These are phyloP conservation scores for Phyllostachys edulis DNA, from an alignment of 176 grass and related monocot genomes.

Conservation along the genomic window DNA sequence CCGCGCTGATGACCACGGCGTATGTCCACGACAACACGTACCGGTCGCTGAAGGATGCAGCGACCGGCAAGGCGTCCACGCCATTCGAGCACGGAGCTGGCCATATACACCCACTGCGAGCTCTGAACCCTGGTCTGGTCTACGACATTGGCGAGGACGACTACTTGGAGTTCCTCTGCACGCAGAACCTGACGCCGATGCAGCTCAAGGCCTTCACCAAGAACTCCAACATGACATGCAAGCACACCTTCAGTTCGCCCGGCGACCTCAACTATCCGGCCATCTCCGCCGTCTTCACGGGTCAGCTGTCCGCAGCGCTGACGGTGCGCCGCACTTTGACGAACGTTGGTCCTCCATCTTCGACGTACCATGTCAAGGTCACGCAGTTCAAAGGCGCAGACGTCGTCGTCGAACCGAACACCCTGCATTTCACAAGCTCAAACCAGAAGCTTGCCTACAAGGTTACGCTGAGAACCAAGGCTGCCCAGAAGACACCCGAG, in stretches of 20 bases:
- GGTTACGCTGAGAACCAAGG: slow-evolving; percentile 64
- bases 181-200: slow-evolving; percentile 67
- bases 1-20: slow-evolving; percentile 94
- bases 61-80: slow-evolving; percentile 69
- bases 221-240: slow-evolving; percentile 75
- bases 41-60: slow-evolving; percentile 57
- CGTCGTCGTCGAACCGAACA: slow-evolving; percentile 62
- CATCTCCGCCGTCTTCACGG: slow-evolving; percentile 70
- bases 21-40: slow-evolving; percentile 96
- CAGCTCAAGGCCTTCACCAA: slow-evolving; percentile 83
- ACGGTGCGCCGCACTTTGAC: slow-evolving; percentile 72
- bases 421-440: slow-evolving; percentile 56
- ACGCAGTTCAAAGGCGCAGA: slow-evolving; percentile 66
- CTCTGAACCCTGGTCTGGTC: slow-evolving; percentile 76
- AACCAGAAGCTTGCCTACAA: slow-evolving; percentile 86
- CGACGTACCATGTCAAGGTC: slow-evolving; percentile 61
- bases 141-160: slow-evolving; percentile 68
- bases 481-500: slow-evolving; percentile 55
- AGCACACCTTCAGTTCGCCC: slow-evolving; percentile 56
- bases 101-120: slow-evolving; percentile 78
- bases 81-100: slow-evolving; percentile 89
- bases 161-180: slow-evolving; percentile 93
- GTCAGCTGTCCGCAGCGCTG: slow-evolving; percentile 39
- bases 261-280: slow-evolving; percentile 90
- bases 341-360: slow-evolving; percentile 72